These are phyloP conservation scores for Nakazawaea wickerhamii DNA, from an alignment of 805 yeast genomes.

Conservation along the genomic window DNA sequence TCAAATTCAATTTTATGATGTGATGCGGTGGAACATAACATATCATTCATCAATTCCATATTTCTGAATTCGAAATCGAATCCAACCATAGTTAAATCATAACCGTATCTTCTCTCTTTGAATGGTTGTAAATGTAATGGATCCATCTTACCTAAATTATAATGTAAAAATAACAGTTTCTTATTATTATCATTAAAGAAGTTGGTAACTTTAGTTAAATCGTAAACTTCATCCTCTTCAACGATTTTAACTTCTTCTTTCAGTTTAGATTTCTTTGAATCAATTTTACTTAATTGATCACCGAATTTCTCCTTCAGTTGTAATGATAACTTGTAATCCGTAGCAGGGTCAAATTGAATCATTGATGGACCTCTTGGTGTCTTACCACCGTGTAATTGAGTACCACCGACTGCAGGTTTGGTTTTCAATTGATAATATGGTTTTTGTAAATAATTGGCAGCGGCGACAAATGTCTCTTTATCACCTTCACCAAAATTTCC, in stretches of 20 bases:
- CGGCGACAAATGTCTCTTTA: constrained; percentile 53
- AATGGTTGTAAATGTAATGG: constrained; percentile 26
- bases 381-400: constrained; percentile 17
- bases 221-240: not conserved
- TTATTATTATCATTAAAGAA: constrained; percentile 23
- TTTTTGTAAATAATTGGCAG: constrained; percentile 37
- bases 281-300: no score
- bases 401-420: constrained; percentile 35
- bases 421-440: constrained; percentile 43
- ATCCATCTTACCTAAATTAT: constrained; percentile 51
- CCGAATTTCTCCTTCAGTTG: constrained; percentile 16
- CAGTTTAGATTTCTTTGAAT: no score
- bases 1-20: constrained; percentile 1
- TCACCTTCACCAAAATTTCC: constrained; percentile 53
- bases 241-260: not conserved
- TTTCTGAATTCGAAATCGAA: constrained; percentile 11
- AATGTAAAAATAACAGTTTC: constrained; percentile 34
- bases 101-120: constrained; percentile 7
- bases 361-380: constrained; percentile 22
- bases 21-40: not conserved
- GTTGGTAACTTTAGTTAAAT: constrained; percentile 21
- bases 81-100: constrained; percentile 9
- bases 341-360: constrained; percentile 50
- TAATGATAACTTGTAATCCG: constrained; percentile 28
- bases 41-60: constrained; percentile 8